Base-by-base conservation (phyloP, 495 filamentous ascomycete species). In the Amorphotheca resinae region DNA sequence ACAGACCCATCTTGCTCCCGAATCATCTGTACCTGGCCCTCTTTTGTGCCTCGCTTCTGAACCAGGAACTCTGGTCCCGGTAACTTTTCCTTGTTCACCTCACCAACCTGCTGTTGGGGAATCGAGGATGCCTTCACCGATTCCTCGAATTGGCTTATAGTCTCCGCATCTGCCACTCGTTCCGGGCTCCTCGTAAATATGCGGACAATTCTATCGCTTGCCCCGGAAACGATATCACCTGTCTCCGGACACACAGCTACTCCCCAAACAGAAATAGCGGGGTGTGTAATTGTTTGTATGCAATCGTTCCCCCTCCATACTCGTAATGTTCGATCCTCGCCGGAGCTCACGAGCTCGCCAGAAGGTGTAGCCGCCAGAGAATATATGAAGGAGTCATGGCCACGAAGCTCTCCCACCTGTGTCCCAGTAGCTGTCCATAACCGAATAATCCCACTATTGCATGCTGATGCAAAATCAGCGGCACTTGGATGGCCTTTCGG, bases 341-440 rank as follows among this genome's bases (percentile, higher is more conserved):
- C 84, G 2, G 85, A 78, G 59, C 88, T 95, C 33, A 89, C 83
- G 14, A 99, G 64, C 52, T 95, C 88, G 4, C 88, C 89, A 0
- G 79, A 79, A 1, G 91, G 84, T 11, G 88, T 62, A 17, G 68
- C 62, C 20, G 79, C 76, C 9, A 99, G 66, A 16, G 84, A 84
- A 61, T 99, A 99, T 44, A 99, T 89, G 61, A 93, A 99, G 55
- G 77, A 91, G 43, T 95, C 88, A 54, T 98, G 93, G 2, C 89
- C 91, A 45, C 77, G 72, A 3, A 96, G 65, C 50, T 85, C 74
- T 15, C 72, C 77, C 4, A 93, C 68, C 41, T 82, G 66, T 22
- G 73, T 63, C 9, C 89, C 91, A 38, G 79, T 67, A 7, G 91
- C 49, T 15, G 79, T 87, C 77, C 86, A 96, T 7, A 95, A 64